phyloP scores from a whole-genome alignment of 2,329 filamentous ascomycete genomes.

The Monilinia fructicola region DNA sequence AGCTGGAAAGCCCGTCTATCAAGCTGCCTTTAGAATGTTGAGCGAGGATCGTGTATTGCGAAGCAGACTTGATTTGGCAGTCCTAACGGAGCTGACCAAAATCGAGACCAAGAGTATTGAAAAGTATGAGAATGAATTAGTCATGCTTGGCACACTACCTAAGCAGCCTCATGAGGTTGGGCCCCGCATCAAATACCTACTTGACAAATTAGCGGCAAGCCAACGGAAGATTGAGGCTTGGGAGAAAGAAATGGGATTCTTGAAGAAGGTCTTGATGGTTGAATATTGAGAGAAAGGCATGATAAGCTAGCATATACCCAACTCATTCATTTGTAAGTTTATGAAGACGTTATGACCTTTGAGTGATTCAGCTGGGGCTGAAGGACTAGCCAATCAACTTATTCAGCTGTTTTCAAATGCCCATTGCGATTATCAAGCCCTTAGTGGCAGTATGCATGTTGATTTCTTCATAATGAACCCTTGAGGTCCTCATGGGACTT shows the following conservation, averaged over 20 bases:
- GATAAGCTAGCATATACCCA: slow-evolving; percentile 27
- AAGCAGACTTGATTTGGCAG: slow-evolving; percentile 69
- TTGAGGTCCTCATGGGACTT: not conserved
- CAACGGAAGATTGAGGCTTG: slow-evolving; percentile 73
- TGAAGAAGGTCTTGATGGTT: slow-evolving; percentile 69
- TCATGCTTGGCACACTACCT: slow-evolving; percentile 66
- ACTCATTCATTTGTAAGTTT: slow-evolving; percentile 23
- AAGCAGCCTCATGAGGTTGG: slow-evolving; percentile 68
- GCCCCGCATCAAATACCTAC: slow-evolving; percentile 67
- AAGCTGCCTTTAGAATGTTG: slow-evolving; percentile 74
- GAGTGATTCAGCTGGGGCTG: not conserved
- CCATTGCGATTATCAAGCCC: not conserved
- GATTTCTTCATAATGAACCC: not conserved
- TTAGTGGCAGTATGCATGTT: too few species aligned
- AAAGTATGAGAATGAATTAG: slow-evolving; percentile 76
- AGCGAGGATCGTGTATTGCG: slow-evolving; percentile 69
- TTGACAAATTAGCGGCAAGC: slow-evolving; percentile 69
- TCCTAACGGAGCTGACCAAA: slow-evolving; percentile 67
- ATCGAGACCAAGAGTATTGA: slow-evolving; percentile 73
- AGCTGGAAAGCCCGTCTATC: slow-evolving; percentile 83
- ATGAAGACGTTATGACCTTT: not conserved
- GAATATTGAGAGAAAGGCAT: slow-evolving; percentile 42
- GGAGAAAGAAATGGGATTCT: slow-evolving; percentile 66
- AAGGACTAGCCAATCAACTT: fast-evolving
- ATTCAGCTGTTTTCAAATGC: not conserved